These are phyloP conservation scores for Harringtonia aguacate DNA, from an alignment of 2,329 filamentous ascomycete species.

Conservation along the genomic window DNA sequence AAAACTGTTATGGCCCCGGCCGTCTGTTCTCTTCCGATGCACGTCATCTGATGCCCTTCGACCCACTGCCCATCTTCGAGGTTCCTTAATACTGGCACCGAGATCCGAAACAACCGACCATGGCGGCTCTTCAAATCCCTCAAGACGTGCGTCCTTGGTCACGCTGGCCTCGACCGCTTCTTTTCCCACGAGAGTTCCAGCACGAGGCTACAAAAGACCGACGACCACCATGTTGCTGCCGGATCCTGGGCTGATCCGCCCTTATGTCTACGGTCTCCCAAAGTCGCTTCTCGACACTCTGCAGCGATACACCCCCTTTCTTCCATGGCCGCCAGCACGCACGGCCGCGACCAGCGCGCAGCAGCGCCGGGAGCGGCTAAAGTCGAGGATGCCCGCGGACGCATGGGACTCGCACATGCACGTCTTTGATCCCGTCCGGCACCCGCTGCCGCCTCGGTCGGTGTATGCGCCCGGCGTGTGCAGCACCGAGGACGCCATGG, in stretches of 20 bases:
- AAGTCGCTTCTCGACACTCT: not conserved
- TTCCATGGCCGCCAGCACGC: not conserved
- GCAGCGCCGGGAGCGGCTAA: not conserved
- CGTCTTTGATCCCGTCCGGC: not conserved
- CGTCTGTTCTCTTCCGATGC: too few relatives aligned
- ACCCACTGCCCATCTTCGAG: too few relatives aligned
- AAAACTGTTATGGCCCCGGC: too few relatives aligned
- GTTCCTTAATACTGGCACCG: too few relatives aligned
- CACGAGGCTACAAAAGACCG: too few relatives aligned
- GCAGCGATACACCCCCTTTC: not conserved
- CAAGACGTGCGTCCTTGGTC: too few relatives aligned
- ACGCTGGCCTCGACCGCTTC: too few relatives aligned
- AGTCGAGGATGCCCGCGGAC: not conserved
- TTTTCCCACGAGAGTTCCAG: not conserved
- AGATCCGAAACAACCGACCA: too few relatives aligned
- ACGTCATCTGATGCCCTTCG: too few relatives aligned
- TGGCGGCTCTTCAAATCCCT: too few relatives aligned
- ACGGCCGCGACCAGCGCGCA: not conserved
- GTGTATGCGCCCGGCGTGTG: not conserved
- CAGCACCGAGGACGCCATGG: not conserved
- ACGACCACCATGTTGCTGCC: too few relatives aligned
- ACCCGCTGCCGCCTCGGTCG: not conserved
- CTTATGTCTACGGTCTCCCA: not conserved
- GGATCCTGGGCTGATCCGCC: not conserved
- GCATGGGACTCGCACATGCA: not conserved